Evolutionary conservation across 2,329 filamentous ascomycete genomes (phyloP), one percentile per base, ranked within the genome.

Genomic region (Paecilomyces dactylethromorphus): DNA sequence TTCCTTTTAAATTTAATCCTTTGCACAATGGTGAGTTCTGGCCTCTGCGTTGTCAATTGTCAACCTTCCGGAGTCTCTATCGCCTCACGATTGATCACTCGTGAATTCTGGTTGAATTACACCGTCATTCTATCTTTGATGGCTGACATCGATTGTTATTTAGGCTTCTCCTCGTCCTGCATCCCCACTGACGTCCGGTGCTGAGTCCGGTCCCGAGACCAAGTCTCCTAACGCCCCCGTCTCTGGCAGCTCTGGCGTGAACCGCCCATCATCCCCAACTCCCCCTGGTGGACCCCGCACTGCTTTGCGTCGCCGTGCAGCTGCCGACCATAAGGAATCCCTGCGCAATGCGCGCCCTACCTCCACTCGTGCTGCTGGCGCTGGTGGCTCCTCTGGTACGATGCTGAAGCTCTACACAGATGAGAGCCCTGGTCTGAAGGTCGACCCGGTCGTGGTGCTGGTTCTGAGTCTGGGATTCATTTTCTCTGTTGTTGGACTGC

Each of bases 341-440:
- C 86, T 93, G 69, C 92, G 93, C 71, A 99, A 96, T 88, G 89
- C 86, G 65, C 85, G 94, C 68, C 94, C 94, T 55, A 90, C 88
- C 76, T 96, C 90, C 81, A 99, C 94, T 66, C 86, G 94, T 70
- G 87, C 93, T 45, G 94, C 94, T 33, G 94, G 94, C 68, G 94
- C 94, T 18, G 94, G 94, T 66, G 94, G 94, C 65, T 97, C 92
- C 75, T 96, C 89, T 77, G 96, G 91, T 81, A 99, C 94, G 56
- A 99, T 99, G 94, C 83, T 99, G 81, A 93, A 92, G 78, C 88
- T 99, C 52, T 99, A 99, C 86, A 99, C 94, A 59, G 94, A 99
- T 74, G 94, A 99, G 82, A 96, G 91, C 65, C 94, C 94, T 60
- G 94, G 94, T 63, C 82, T 99, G 70, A 96, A 97, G 82, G 94